Evolutionary conservation across 2,329 filamentous ascomycete species (phyloP).

Genomic region (Colletotrichum tamarilloi): DNA sequence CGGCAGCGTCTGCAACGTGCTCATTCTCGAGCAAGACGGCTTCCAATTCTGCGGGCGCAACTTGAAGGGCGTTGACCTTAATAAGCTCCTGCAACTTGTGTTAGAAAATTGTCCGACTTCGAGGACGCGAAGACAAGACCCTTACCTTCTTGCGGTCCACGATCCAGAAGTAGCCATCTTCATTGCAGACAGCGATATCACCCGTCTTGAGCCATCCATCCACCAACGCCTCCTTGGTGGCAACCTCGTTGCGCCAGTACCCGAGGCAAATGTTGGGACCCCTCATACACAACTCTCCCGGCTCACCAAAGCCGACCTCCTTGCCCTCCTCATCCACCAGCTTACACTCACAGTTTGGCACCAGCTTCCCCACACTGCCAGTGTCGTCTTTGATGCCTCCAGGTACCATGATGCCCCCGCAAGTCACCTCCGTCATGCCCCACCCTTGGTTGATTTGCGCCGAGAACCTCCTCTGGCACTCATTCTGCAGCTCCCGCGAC

Average conservation of each 20-base stretch:
- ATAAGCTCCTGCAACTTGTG: slow-evolving; percentile 59
- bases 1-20: slow-evolving; percentile 65
- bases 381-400: slow-evolving; percentile 50
- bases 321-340: slow-evolving; percentile 64
- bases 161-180: slow-evolving; percentile 58
- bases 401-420: slow-evolving; percentile 54
- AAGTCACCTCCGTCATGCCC: slow-evolving; percentile 70
- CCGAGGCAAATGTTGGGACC: slow-evolving; percentile 69
- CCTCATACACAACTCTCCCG: slow-evolving; percentile 64
- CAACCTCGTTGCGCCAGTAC: slow-evolving; percentile 68
- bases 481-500: slow-evolving; percentile 53
- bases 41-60: slow-evolving; percentile 69
- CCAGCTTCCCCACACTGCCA: slow-evolving; percentile 62
- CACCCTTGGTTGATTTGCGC: slow-evolving; percentile 62
- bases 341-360: slow-evolving; percentile 64
- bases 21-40: slow-evolving; percentile 61
- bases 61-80: slow-evolving; percentile 69
- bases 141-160: slow-evolving; percentile 60
- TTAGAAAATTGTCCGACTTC: not conserved
- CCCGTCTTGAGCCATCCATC: slow-evolving; percentile 71
- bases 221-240: slow-evolving; percentile 62
- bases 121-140: not conserved
- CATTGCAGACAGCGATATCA: slow-evolving; percentile 62
- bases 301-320: slow-evolving; percentile 58
- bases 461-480: slow-evolving; percentile 56